Base-by-base conservation (phyloP, 768 basidiomycete genomes). In the Mrakia hoshinonis region DNA sequence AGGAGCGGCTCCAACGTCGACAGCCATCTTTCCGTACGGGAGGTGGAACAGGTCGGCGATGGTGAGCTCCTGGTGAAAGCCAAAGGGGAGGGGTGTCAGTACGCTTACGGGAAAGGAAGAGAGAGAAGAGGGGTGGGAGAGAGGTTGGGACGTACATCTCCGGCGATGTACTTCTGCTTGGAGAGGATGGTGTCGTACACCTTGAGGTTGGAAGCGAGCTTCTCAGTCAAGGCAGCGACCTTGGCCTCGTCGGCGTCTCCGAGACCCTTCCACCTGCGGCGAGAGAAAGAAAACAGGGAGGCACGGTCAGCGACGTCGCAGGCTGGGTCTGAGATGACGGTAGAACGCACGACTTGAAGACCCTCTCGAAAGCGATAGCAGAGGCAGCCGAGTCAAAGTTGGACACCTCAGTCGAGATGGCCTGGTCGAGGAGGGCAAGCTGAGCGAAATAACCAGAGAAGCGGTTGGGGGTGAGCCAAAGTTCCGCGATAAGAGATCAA, bases 1-100 rank as follows among this genome's bases (percentile, higher is more conserved):
- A 3, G 75, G 75, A n/a, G 73, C 74, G 20, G 11, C 64, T 6
- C 60, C 62, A 20, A 66, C 46, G 26, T 75, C 48, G 36, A 49
- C 67, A 31, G 83, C 74, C 58, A 76, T 29, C n/a, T 58, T 66
- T 24, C 82, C 84, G 62, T 82, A 83, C 0, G 86, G 82, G 39
- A 87, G 76, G 76, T 87, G 86, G 77, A 83, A 83, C 13, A 87
- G 80, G 75, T 87, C 87, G 4, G 84, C 85, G 0, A 87, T 79
- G 9, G 85, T 86, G 66, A 87, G 26, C 36, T 61, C 65, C 24
- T 55, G 29, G 49, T 34, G 36, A 3, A 6, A 10, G 12, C 5
- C 1, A 22, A 3, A 29, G 36, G 15, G 34, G 46, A 24, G n/a
- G n/a, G n/a, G n/a, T n/a, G n/a, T n/a, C n/a, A n/a, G n/a, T n/a